Percentiles rank a stretch among this genome's conserved stretches.
Evolutionary conservation across 1,139 yeast species (phyloP).

Genomic region (Arxiozyma telluris): DNA sequence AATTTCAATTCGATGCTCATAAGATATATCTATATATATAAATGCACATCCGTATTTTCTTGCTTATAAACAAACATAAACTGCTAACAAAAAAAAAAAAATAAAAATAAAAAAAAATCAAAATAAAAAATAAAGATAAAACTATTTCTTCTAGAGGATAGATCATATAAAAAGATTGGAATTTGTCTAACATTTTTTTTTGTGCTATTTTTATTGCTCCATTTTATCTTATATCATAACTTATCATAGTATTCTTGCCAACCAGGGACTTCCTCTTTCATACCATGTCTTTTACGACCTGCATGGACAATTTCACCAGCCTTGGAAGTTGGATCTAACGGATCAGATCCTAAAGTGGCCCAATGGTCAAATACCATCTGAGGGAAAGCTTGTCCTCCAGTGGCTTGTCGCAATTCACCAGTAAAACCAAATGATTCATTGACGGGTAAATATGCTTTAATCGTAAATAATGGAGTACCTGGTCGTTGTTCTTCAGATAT

Average conservation of each 20-base stretch:
- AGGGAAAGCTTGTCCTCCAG: conserved; percentile 99
- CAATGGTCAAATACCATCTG: conserved; percentile 99
- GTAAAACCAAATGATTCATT: conserved; percentile 99
- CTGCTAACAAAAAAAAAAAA: too few species aligned
- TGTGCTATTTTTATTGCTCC: neutral
- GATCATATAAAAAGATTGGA: too few species aligned
- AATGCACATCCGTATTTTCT: too few species aligned
- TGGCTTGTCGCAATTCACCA: conserved; percentile 98
- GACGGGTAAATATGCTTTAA: conserved; percentile 98
- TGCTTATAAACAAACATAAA: neutral
- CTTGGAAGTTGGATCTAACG: conserved; percentile 83
- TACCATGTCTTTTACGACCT: conserved; percentile 95
- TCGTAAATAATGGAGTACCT: conserved; percentile 98
- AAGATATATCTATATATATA: too few species aligned
- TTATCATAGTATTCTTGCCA: conserved; percentile 99
- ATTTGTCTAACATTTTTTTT: too few species aligned
- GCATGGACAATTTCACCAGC: conserved; percentile 88
- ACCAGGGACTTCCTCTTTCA: conserved; percentile 96
- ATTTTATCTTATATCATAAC: conserved; percentile 46
- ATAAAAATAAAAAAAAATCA: too few species aligned
- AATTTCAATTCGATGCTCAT: neutral
- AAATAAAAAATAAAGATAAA: too few species aligned
- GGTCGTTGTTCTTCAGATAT: conserved; percentile 98
- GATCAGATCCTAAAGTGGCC: conserved; percentile 86
- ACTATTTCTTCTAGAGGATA: neutral